Evolutionary conservation across 805 yeast genomes (phyloP), one percentile per base, ranked within the genome.

Genomic region (Lipomyces oligophaga): DNA sequence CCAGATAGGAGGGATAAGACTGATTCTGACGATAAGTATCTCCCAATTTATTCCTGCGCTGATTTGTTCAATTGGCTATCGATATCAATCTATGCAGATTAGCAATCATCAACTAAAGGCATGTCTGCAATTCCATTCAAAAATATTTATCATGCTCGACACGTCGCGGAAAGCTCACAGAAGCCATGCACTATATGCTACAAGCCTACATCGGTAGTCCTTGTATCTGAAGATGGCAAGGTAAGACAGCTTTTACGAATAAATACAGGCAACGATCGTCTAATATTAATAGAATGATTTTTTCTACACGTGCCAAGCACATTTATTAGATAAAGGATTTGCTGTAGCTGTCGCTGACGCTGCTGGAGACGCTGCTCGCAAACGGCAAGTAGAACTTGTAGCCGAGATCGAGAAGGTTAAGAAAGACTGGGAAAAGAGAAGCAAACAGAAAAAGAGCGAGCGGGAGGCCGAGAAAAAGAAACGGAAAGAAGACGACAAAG

Each of bases 121-220:
- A n/a, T n/a, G n/a, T n/a, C n/a, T n/a, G n/a, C n/a, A 26, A 36
- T 24, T 31, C 69, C 68, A 52, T 61, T 69, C 57, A 55, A 57
- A 32, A 76, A 78, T 60, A 62, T 64, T 21, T 78, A 78, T 59
- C 65, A 62, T 18, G 60, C 67, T 30, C 67, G 79, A 37, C 60
- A 60, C 26, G 82, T 78, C 10, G 75, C 79, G 0, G 71, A 65
- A 3, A 47, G 61, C 11, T 70, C 71, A 45, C 54, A 72, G 31
- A 69, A 68, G 53, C 68, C 81, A 0, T 79, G 83, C 56, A 56
- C 59, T 34, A 61, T 78, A 11, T 79, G 83, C 66, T 77, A 70
- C 60, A 74, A 74, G 49, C 80, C 83, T 1, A 66, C 80, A 1
- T 41, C 65, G 2, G 64, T 68, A 1, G 83, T 79, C 20, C 62